These are phyloP conservation scores for Cladophialophora psammophila DNA, from an alignment of 2,329 filamentous ascomycete species.

Conservation along the genomic window DNA sequence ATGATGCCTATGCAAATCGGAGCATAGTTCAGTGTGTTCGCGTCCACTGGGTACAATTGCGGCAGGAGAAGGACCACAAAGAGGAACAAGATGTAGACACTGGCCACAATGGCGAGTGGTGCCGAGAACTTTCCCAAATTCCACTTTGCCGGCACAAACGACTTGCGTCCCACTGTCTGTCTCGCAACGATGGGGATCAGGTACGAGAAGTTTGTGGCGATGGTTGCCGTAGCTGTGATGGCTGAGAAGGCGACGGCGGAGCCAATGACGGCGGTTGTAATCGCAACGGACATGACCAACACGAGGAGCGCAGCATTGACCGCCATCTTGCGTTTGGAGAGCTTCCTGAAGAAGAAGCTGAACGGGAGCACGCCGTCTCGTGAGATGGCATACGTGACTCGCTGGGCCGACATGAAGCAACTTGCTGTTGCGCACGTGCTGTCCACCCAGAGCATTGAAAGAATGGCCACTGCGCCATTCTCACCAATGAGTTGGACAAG, in stretches of 20 bases:
- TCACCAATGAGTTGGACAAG: conserved; percentile 49
- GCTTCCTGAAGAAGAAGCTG: conserved; percentile 46
- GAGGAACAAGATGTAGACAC: conserved; percentile 47
- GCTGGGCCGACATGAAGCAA: conserved; percentile 51
- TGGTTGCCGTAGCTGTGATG: conserved; percentile 50
- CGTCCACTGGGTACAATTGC: conserved; percentile 50
- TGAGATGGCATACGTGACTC: conserved; percentile 52
- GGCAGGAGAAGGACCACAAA: conserved; percentile 49
- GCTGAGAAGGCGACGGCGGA: conserved; percentile 49
- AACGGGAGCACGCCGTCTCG: conserved; percentile 51
- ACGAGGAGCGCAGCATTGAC: conserved; percentile 49
- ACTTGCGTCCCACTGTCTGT: conserved; percentile 48
- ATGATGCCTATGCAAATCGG: conserved; percentile 51
- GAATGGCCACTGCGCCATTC: conserved; percentile 47
- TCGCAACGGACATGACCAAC: conserved; percentile 43
- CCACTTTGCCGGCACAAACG: conserved; percentile 48
- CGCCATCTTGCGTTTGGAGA: conserved; percentile 47
- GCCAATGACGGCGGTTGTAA: conserved; percentile 49
- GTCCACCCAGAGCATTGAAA: conserved; percentile 50
- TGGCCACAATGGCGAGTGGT: conserved; percentile 43
- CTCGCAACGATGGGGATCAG: conserved; percentile 51
- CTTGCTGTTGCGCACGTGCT: conserved; percentile 49
- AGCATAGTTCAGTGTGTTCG: conserved; percentile 50
- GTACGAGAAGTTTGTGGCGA: conserved; percentile 51
- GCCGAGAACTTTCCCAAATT: conserved; percentile 45